Evolutionary conservation across 805 yeast genomes (phyloP).

Genomic region (Debaryomyces castellii): DNA sequence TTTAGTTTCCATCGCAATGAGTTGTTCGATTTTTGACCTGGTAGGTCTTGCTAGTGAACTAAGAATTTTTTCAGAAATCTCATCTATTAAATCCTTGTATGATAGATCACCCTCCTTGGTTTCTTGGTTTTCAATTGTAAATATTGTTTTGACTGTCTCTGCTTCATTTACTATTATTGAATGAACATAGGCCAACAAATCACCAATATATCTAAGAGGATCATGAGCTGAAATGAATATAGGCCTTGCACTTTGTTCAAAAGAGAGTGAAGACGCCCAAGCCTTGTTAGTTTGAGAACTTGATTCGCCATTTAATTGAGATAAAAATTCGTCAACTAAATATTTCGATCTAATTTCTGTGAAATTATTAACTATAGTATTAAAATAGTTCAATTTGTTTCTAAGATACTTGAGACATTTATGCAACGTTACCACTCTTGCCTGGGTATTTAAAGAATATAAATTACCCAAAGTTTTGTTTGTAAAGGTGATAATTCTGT

Average conservation of each 20-base stretch:
- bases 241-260: conserved; percentile 35
- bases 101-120: conserved; percentile 17
- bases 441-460: conserved; percentile 23
- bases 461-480: conserved; percentile 34
- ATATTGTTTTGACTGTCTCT: conserved; percentile 67
- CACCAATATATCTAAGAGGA: conserved; percentile 80
- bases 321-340: conserved; percentile 65
- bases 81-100: conserved; percentile 27
- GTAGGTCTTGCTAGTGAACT: conserved; percentile 58
- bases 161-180: conserved; percentile 82
- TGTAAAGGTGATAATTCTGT: conserved; percentile 27
- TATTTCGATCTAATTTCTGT: conserved; percentile 65
- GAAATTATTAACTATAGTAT: conserved; percentile 60
- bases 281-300: conserved; percentile 3
- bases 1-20: conserved; percentile 63
- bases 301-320: conserved; percentile 46
- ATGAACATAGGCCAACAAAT: conserved; percentile 84
- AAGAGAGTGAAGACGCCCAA: conserved; percentile 2
- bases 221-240: conserved; percentile 71
- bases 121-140: conserved; percentile 26
- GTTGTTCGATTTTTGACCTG: conserved; percentile 64
- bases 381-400: conserved; percentile 50
- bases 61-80: conserved; percentile 50
- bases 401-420: conserved; percentile 29
- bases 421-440: conserved; percentile 27